Evolutionary conservation across 2,329 filamentous ascomycete genomes (phyloP).

Genomic region (Scytalidium sp.): DNA sequence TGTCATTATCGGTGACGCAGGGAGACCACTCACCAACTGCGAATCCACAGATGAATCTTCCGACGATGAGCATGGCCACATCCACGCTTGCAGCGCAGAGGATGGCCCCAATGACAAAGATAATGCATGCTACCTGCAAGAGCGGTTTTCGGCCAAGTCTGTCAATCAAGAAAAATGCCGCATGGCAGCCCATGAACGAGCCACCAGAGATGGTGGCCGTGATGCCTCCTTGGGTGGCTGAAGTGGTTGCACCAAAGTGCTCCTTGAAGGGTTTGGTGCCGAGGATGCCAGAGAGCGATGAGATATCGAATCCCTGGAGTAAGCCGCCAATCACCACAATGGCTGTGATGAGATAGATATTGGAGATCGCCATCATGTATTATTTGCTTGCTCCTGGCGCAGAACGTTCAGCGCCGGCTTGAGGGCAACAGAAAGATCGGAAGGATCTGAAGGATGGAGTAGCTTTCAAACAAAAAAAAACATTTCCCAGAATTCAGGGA

Average conservation of each 20-base stretch:
- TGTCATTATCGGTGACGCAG: no score
- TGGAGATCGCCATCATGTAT: slow-evolving; percentile 7
- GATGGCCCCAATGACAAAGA: slow-evolving; percentile 38
- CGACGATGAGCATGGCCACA: slow-evolving; percentile 63
- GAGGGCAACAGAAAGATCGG: no score
- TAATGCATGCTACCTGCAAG: slow-evolving; percentile 40
- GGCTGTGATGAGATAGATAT: slow-evolving; percentile 4
- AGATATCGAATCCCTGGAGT: slow-evolving; percentile 46
- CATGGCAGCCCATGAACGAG: slow-evolving; percentile 43
- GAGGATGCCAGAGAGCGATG: slow-evolving; percentile 49
- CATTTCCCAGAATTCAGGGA: no score
- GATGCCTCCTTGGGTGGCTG: slow-evolving; percentile 47
- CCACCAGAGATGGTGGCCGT: slow-evolving; percentile 43
- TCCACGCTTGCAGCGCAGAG: slow-evolving; percentile 54
- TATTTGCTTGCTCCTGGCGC: no score
- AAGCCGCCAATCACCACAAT: slow-evolving; percentile 5
- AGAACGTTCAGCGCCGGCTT: no score
- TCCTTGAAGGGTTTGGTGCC: slow-evolving; percentile 28
- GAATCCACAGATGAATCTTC: slow-evolving; percentile 68
- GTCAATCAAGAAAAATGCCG: slow-evolving; percentile 41
- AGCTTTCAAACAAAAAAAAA: no score
- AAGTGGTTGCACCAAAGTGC: slow-evolving; percentile 42
- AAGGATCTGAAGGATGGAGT: no score
- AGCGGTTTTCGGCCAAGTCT: slow-evolving; percentile 40
- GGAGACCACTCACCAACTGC: slow-evolving; percentile 70